Base-by-base conservation (phyloP, 1,284 basidiomycete species). In the Exsudoporus floridanus region DNA sequence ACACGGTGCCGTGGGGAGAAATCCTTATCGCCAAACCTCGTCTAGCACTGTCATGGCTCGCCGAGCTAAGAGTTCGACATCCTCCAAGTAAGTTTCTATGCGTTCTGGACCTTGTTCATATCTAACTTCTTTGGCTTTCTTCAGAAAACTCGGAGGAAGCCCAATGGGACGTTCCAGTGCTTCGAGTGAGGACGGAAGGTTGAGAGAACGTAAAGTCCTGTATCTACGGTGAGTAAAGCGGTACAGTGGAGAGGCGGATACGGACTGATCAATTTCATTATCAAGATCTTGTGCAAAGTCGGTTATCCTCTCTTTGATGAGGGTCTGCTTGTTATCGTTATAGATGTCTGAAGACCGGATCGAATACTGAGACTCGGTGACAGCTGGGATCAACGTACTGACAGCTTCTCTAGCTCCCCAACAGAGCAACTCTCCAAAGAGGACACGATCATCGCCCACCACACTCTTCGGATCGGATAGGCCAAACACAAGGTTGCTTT, bases 401-500 rank as follows among this genome's bases (percentile, higher is more conserved):
- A 97, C 84, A 4, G 94, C 95, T 48, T 91, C 80, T 58, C 87
- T 85, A 0, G 94, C 90, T n/a, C 93, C 94, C 81, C 92, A 95
- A 10, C 88, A 82, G 1, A 94, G 78, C 34, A 99, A 73, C 4
- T 86, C 84, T 5, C 79, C 82, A 63, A 99, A 95, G 40, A 96
- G 73, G 14, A 84, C 74, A 7, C 75, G 80, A 23, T 75, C 74
- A 23, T 66, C 73, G 46, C 71, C 81, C 60, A 82, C 63, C 44
- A 73, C 71, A 40, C 60, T 77, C 57, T 72, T 78, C 44, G 83
- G 88, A 61, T 93, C 83, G 9, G 73, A 70, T 18, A 98, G 71
- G 14, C 83, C 86, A 0, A 77, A 66, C 0, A 88, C 85, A 2
- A 85, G 66, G 12, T 74, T 77, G 2, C 85, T 70, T 57, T 87